These are phyloP conservation scores for Hypsizygus marmoreus DNA, from an alignment of 768 basidiomycete genomes.

Conservation along the genomic window DNA sequence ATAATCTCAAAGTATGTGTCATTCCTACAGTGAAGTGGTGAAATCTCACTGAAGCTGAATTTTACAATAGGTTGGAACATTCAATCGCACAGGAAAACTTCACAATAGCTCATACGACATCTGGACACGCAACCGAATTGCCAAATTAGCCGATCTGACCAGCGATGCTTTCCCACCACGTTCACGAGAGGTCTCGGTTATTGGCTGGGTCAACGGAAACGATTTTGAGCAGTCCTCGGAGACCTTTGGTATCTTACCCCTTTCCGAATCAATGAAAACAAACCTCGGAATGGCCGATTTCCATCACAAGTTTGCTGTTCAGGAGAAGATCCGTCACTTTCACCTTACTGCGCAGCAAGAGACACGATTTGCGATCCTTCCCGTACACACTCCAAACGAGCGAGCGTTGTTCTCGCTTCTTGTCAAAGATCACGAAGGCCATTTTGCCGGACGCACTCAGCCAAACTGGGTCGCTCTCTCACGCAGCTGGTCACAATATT, in stretches of 20 bases:
- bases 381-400: slow-evolving; percentile 27
- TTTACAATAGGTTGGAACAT: slow-evolving; percentile 18
- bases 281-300: slow-evolving; percentile 18
- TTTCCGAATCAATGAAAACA: slow-evolving; percentile 13
- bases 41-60: slow-evolving; percentile 10
- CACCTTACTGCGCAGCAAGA: slow-evolving; percentile 25
- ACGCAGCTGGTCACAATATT: slow-evolving; percentile 13
- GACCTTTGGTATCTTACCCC: slow-evolving; percentile 20
- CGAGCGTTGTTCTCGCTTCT: slow-evolving; percentile 19
- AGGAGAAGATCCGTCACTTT: slow-evolving; percentile 13
- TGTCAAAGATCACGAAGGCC: background rate
- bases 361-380: slow-evolving; percentile 26
- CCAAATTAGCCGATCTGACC: slow-evolving; percentile 3
- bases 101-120: slow-evolving; percentile 23
- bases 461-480: slow-evolving; percentile 16
- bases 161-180: background rate
- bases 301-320: background rate
- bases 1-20: slow-evolving; percentile 13
- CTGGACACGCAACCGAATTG: slow-evolving; percentile 14
- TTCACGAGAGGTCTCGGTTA: slow-evolving; percentile 1
- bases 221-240: slow-evolving; percentile 18
- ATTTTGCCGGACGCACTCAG: slow-evolving; percentile 1
- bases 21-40: background rate
- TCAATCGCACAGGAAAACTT: slow-evolving; percentile 18
- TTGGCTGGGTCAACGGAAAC: slow-evolving; percentile 22